Conservation (phyloP, 805 yeast species). For the Candida koratica region DNA sequence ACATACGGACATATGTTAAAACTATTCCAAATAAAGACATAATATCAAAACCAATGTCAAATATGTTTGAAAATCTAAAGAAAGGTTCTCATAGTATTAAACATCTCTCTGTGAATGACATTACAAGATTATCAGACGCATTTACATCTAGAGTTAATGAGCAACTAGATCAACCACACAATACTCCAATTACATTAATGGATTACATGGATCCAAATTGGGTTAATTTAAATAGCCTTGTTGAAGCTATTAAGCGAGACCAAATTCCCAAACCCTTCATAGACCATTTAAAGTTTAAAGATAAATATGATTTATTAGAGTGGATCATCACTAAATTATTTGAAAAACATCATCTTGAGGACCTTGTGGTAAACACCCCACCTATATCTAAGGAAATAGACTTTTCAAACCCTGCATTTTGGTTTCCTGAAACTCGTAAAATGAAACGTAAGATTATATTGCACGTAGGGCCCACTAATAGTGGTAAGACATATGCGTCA, state of each 20-base stretch:
- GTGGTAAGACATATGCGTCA: slow-evolving; percentile 90
- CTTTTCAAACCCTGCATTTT: slow-evolving; percentile 41
- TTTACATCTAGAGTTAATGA: background rate
- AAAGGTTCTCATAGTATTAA: background rate
- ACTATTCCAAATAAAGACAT: background rate
- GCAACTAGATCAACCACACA: background rate
- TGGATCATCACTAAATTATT: slow-evolving; percentile 22
- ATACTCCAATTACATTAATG: background rate
- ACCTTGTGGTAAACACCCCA: slow-evolving; percentile 12
- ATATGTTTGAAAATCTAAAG: background rate
- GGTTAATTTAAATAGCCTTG: slow-evolving; percentile 18
- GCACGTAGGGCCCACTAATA: slow-evolving; percentile 97
- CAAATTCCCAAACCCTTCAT: slow-evolving; percentile 20
- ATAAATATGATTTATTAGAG: slow-evolving; percentile 20
- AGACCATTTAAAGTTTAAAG: slow-evolving; percentile 14
- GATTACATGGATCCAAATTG: slow-evolving; percentile 29
- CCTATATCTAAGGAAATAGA: slow-evolving; percentile 20
- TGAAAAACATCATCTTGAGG: slow-evolving; percentile 21
- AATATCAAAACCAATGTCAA: background rate
- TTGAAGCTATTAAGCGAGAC: slow-evolving; percentile 18
- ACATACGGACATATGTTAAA: background rate
- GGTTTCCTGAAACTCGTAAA: slow-evolving; percentile 84
- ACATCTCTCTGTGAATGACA: background rate
- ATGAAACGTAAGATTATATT: slow-evolving; percentile 75
- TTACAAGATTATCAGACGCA: background rate